These are phyloP conservation scores for Triticum turgidum DNA, from an alignment of 176 grass and related monocot genomes.

Conservation along the genomic window DNA sequence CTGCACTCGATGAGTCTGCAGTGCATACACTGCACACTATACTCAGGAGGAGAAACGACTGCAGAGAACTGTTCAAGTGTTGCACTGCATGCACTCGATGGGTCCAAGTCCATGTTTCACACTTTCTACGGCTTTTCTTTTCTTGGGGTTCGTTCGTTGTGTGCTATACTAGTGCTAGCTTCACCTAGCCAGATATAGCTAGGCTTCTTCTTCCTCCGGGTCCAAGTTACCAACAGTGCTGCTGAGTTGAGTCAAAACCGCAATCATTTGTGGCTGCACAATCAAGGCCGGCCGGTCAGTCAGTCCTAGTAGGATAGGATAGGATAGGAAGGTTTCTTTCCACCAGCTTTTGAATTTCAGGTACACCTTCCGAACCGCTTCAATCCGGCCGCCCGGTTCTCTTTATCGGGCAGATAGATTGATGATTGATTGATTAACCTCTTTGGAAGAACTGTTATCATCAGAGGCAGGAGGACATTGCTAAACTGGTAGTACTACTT, in stretches of 20 bases:
- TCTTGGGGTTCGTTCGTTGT: too few relatives aligned
- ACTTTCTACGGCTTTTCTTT: not conserved
- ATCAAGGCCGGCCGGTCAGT: not conserved
- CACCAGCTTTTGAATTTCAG: not conserved
- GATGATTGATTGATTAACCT: too few relatives aligned
- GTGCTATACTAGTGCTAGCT: too few relatives aligned
- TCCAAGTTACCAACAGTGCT: not conserved
- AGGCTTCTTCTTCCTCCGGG: not conserved
- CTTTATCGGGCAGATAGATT: not conserved
- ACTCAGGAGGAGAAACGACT: not conserved
- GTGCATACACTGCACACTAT: too few relatives aligned
- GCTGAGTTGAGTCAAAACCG: not conserved
- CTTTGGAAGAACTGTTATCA: too few relatives aligned
- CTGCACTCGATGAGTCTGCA: not conserved
- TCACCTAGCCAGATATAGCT: too few relatives aligned
- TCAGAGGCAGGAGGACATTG: too few relatives aligned
- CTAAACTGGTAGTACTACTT: too few relatives aligned
- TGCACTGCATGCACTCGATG: conserved; percentile 17
- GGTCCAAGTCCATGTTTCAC: not conserved
- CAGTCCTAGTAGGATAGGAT: not conserved
- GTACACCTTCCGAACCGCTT: not conserved
- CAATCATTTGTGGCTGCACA: not conserved
- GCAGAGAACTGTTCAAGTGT: not conserved
- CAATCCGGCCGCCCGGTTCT: too few relatives aligned
- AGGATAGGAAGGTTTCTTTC: not conserved